These are phyloP conservation scores for Peronospora belbahrii DNA, from an alignment of 352 stramenopile species.

Conservation along the genomic window DNA sequence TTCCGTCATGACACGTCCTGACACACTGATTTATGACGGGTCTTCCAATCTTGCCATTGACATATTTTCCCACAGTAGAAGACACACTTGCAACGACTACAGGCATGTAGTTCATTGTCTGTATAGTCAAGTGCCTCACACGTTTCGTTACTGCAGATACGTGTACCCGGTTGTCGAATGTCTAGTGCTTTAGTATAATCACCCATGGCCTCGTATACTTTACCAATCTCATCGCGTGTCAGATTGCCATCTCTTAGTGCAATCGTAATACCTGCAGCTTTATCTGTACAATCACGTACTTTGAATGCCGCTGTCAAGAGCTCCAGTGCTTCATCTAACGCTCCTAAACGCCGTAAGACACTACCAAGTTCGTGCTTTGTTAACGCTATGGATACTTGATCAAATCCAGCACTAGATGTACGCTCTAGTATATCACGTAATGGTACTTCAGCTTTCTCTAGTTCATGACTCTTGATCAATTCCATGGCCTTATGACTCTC, in stretches of 20 bases:
- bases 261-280: conserved; percentile 23
- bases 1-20: conserved; percentile 5
- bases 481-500: conserved; percentile 37
- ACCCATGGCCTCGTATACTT: conserved; percentile 57
- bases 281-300: conserved; percentile 36
- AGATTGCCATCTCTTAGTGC: conserved; percentile 52
- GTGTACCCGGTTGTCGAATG: conserved; percentile 33
- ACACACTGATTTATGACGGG: conserved; percentile 43
- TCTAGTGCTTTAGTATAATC: conserved; percentile 38
- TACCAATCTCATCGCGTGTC: conserved; percentile 63
- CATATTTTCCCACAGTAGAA: conserved; percentile 65
- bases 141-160: conserved; percentile 43
- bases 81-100: conserved; percentile 56
- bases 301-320: conserved; percentile 37
- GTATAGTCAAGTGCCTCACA: conserved; percentile 49
- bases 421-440: conserved; percentile 37
- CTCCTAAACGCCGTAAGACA: conserved; percentile 38
- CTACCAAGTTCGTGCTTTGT: conserved; percentile 50
- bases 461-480: conserved; percentile 32
- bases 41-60: conserved; percentile 62
- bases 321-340: conserved; percentile 41
- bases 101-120: conserved; percentile 30
- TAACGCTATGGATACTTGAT: conserved; percentile 47
- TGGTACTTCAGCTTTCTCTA: conserved; percentile 34
- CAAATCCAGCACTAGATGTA: conserved; percentile 47